Base-by-base conservation (phyloP, 805 yeast genomes). In the Spathaspora sp. region DNA sequence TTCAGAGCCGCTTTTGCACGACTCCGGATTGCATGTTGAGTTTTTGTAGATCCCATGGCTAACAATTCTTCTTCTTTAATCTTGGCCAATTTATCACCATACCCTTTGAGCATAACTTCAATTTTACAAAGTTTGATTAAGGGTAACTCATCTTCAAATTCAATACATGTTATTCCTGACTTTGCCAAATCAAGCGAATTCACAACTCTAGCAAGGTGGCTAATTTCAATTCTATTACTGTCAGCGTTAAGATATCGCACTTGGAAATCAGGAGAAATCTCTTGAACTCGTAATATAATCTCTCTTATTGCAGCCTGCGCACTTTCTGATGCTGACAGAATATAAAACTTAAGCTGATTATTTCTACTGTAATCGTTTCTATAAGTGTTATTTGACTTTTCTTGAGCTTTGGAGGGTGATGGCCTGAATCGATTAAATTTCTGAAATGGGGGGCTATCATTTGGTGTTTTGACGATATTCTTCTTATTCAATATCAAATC, bases 1-100 rank as follows among this genome's bases (percentile, higher is more conserved):
- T 72, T 74, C 61, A 63, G 65, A 46, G 70, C 74, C 1, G 67
- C 65, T 44, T 61, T 66, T 18, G 63, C 62, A 31, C 72, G 57
- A 50, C 57, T 67, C 17, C 57, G 58, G 14, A 64, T 55, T 0
- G 66, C 68, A 42, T 58, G 63, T 47, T 57, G 58, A 6, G 73
- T 73, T 10, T 67, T 62, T 1, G 55, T 49, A 44, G 74, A 70
- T 0, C 78, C 78, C 53, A 57, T 55, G 23, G 63, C 60, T 44
- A 73, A 55, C 28, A 74, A 58, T 47, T 63, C 69, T 40, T 61
- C 47, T 48, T 72, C 71, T 42, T 65, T 66, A 19, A 55, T 44
- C 4, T 53, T 59, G 1, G 79, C 77, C 20, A 71, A 55, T 39
- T 65, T 61, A 16, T 70, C 68, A 5, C 67, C 52, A 48, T 67